Percentiles rank a stretch among this genome's conserved stretches.
Conservation (phyloP, 2,329 filamentous ascomycete species). For the Kalaharituber pfeilii region DNA sequence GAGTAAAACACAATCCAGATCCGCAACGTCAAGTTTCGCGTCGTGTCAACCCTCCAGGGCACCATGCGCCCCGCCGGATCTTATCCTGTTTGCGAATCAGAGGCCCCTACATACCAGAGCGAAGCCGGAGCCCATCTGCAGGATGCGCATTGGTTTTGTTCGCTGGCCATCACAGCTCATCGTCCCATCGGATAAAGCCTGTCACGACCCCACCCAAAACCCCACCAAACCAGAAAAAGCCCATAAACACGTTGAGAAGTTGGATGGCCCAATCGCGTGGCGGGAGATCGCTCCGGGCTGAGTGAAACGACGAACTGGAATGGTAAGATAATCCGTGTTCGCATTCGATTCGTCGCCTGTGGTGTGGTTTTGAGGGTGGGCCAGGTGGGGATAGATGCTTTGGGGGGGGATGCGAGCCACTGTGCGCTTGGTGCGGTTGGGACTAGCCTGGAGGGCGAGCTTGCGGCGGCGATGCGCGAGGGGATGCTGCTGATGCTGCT, state of each 20-base stretch:
- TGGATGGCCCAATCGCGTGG: not conserved
- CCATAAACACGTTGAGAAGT: not conserved
- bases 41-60: not conserved
- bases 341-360: not conserved
- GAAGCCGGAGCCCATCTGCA: not conserved
- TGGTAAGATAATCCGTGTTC: slow-evolving; percentile 1
- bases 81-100: slow-evolving; percentile 1
- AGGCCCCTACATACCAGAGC: not conserved
- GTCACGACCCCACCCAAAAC: slow-evolving; percentile 1
- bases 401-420: not conserved
- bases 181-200: slow-evolving; percentile 2
- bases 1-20: not conserved
- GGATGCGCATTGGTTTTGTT: slow-evolving; percentile 2
- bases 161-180: slow-evolving; percentile 2
- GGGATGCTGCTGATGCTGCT: too few relatives aligned
- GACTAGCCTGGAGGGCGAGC: not conserved
- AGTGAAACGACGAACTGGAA: not conserved
- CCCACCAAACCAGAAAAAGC: not conserved
- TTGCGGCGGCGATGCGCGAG: not conserved
- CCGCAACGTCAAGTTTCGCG: not conserved
- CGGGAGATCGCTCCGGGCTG: not conserved
- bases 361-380: not conserved
- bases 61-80: not conserved
- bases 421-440: not conserved
- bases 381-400: not conserved